Conservation (phyloP, 352 stramenopile genomes). For the Hyaloperonospora brassicae region DNA sequence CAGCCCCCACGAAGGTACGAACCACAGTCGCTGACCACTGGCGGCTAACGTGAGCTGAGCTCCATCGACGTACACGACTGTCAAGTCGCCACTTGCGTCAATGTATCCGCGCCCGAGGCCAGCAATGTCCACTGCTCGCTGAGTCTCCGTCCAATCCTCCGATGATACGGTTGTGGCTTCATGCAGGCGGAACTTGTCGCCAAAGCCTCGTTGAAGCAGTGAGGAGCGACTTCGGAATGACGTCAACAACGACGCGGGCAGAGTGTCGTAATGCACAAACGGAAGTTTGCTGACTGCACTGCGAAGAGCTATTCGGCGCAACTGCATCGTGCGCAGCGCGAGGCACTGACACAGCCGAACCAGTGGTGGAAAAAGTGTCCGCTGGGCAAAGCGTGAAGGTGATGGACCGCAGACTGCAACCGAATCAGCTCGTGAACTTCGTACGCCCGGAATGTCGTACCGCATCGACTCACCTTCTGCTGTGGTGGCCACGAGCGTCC, state of each 20-base stretch:
- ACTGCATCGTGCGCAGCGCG: constrained; percentile 37
- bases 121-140: constrained; percentile 23
- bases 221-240: constrained; percentile 27
- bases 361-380: constrained; percentile 15
- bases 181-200: background rate
- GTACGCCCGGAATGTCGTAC: constrained; percentile 22
- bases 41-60: constrained; percentile 35
- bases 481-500: constrained; percentile 21
- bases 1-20: constrained; percentile 21
- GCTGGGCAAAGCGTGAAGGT: constrained; percentile 8
- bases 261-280: constrained; percentile 44
- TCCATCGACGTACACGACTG: constrained; percentile 41
- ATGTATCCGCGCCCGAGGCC: constrained; percentile 42
- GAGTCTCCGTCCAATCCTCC: background rate
- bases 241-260: constrained; percentile 37
- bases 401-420: background rate
- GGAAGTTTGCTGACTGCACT: constrained; percentile 31
- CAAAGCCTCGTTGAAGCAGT: constrained; percentile 2
- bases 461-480: constrained; percentile 16
- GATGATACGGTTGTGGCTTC: too few relatives aligned
- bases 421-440: constrained; percentile 2
- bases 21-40: constrained; percentile 38
- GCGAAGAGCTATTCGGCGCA: constrained; percentile 37
- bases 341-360: constrained; percentile 51
- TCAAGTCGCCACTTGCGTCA: constrained; percentile 29